Base-by-base conservation (phyloP, 2,329 filamentous ascomycete genomes). In the Penicillium janthinellum region DNA sequence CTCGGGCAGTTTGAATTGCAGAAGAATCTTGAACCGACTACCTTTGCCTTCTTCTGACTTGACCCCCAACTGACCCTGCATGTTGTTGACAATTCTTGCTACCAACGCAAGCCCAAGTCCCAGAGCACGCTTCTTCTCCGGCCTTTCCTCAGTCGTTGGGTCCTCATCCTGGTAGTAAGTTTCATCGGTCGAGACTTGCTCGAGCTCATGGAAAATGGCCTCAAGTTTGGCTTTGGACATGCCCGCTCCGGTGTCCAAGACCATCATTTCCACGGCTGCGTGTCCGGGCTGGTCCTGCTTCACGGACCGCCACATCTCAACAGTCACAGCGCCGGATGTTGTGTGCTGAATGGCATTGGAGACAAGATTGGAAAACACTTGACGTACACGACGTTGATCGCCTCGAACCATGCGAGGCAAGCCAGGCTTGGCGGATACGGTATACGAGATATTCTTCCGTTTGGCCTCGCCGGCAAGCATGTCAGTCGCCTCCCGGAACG, bases 331-430 rank as follows among this genome's bases (percentile, higher is more conserved):
- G 0, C 92, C 92, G 34, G 79, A 68, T 0, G 77, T 78, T 0
- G 92, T 96, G 68, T 94, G 86, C 65, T 95, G 87, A 22, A 96
- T 86, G 0, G 92, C 92, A 69, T 96, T 96, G 10, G 91, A 90
- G 1, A 88, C 90, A 25, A 96, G 79, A 62, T 96, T 96, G 2
- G 89, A 88, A 20, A 96, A 86, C 0, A 88, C 90, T 71, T 96
- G 92, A 8, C 92, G 84, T n/a, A 96, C 84, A 49, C 89, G 86
- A 54, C 90, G 83, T 66, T 90, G 88, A 71, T 96, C 92, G 4
- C 93, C 92, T 53, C 91, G 82, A 0, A 96, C 91, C 25, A 83
- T 81, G 2, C 55, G 37, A 4, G 92, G 92, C 15, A 96, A 69
- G 0, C 88, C 89, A 0, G 87, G 83, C 59, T 91, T 85, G 56